Evolutionary conservation across 371 early-diverging fungal species (phyloP), one percentile per base, ranked within the genome.

Genomic region (Mucor plumbeus): DNA sequence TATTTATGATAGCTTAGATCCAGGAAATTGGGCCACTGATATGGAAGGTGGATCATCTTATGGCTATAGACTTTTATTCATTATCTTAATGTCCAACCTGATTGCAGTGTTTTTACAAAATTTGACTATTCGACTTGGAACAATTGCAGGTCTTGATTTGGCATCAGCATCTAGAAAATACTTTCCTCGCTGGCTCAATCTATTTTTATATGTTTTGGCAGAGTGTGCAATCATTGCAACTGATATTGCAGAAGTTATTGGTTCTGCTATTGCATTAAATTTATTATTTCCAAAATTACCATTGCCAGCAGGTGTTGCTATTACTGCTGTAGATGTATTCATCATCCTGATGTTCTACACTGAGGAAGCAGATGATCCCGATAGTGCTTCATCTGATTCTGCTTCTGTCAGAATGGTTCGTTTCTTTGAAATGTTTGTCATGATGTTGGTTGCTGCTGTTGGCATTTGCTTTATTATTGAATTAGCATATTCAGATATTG

Each of bases 241-340:
- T 21, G 90, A 93, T 74, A 78, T 93, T 36, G 93, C 94, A 14
- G 93, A 94, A 73, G 93, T 92, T 55, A 93, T 95, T 73, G 95
- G 94, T 47, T 88, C 91, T 47, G 95, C 94, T 0, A 90, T 95
- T 63, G 94, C 92, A 0, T 71, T 95, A 13, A 90, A 92, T 40
- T 73, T 94, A n/a, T 77, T 95, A n/a, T 90, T 92, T 69, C 78
- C 78, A 1, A 76, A 74, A 7, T 59, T 94, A 34, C 92, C 94
- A 0, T 69, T 93, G 50, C 82, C 88, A 6, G 87, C 86, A 72
- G 93, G 94, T n/a, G 89, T 94, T 6, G 88, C 90, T 21, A 82
- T 95, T 55, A 95, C 95, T 5, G 91, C 85, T 0, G 76, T 85
- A 4, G 95, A 95, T 67, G 92, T 92, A 0, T 81, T 95, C 21